A percentile compares a stretch with the other conserved stretches of the same genome.
Evolutionary conservation across 106 monocot genomes (phyloP).

Genomic region (Acorus calamus): DNA sequence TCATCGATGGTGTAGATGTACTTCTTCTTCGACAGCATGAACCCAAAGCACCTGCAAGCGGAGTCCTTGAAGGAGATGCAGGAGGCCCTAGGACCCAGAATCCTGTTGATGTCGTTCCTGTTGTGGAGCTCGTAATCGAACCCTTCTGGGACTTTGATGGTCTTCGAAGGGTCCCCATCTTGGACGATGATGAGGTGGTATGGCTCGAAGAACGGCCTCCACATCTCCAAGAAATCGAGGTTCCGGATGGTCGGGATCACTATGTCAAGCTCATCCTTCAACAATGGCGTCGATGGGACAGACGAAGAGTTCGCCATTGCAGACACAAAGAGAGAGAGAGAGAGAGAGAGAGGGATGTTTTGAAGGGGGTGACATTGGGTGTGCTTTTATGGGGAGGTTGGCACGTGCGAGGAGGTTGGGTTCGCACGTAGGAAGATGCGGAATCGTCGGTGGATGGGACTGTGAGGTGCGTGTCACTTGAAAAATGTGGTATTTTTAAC

Average conservation of each 20-base stretch:
- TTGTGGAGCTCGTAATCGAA: slow-evolving; percentile 89
- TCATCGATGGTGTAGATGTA: slow-evolving; percentile 82
- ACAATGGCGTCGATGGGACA: slow-evolving; percentile 30
- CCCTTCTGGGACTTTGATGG: slow-evolving; percentile 59
- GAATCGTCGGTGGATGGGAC: not conserved
- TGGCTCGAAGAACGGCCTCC: slow-evolving; percentile 68
- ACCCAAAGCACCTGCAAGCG: slow-evolving; percentile 74
- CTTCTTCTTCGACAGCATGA: slow-evolving; percentile 79
- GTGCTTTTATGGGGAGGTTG: not conserved
- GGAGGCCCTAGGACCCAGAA: slow-evolving; percentile 68
- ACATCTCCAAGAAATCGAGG: slow-evolving; percentile 78
- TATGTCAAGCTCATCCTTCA: slow-evolving; percentile 68
- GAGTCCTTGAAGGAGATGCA: slow-evolving; percentile 93
- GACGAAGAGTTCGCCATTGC: slow-evolving; percentile 7
- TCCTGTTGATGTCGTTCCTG: slow-evolving; percentile 57
- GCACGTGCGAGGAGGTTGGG: not conserved
- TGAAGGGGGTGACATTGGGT: not conserved
- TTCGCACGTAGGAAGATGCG: not conserved
- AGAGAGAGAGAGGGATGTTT: not conserved
- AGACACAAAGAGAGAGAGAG: no score
- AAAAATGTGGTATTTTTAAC: no score
- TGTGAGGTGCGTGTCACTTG: not conserved
- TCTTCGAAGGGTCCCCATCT: slow-evolving; percentile 70
- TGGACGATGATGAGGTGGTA: slow-evolving; percentile 86
- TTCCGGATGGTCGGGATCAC: slow-evolving; percentile 80